Percentiles rank a stretch among this genome's conserved stretches.
Evolutionary conservation across 73 alveolate species (phyloP).

Genomic region (Symbiodinium pilosum): DNA sequence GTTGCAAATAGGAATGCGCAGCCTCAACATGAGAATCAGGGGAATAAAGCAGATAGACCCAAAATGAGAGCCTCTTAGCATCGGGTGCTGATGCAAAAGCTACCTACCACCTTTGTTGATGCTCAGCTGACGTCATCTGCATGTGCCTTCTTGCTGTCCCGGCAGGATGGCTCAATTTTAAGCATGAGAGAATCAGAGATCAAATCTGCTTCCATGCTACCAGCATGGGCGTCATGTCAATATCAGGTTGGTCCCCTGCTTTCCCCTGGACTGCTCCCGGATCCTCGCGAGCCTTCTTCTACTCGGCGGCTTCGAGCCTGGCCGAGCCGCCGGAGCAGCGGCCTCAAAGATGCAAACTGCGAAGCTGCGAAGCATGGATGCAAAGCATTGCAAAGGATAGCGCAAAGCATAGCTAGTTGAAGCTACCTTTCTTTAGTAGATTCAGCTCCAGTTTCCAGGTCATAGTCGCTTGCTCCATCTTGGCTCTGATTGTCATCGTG

Average conservation of each 20-base stretch:
- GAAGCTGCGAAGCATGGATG: not conserved
- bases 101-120: too few relatives aligned
- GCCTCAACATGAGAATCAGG: too few relatives aligned
- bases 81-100: too few relatives aligned
- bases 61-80: too few relatives aligned
- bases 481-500: conserved; percentile 32
- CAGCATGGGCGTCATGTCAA: too few relatives aligned
- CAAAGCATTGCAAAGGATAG: too few relatives aligned
- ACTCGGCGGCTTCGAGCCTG: conserved; percentile 37
- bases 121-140: too few relatives aligned
- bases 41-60: too few relatives aligned
- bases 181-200: too few relatives aligned
- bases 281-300: conserved; percentile 72
- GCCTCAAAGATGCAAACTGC: not conserved
- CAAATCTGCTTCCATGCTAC: too few relatives aligned
- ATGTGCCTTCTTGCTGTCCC: too few relatives aligned
- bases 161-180: too few relatives aligned
- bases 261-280: conserved; percentile 91
- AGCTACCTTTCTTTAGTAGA: not conserved
- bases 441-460: not conserved
- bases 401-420: not conserved
- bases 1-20: not conserved
- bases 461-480: conserved; percentile 44
- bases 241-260: conserved; percentile 63
- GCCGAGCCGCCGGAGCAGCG: conserved; percentile 33